Conservation (phyloP, 768 basidiomycete species). For the Leccinum pellstonianum region DNA sequence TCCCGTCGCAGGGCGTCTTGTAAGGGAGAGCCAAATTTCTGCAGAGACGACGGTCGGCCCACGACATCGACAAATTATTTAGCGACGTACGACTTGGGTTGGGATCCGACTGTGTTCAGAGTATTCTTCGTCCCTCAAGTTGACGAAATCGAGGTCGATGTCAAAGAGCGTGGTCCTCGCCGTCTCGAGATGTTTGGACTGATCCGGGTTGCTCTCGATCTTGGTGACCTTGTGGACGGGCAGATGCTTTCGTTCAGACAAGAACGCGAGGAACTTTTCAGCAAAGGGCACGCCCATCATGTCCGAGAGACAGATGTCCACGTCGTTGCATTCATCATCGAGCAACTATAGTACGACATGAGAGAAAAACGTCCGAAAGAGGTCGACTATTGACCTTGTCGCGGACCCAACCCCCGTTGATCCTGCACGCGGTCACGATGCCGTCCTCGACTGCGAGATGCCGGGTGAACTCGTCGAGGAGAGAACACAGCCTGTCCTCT, state of each 20-base stretch:
- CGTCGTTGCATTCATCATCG: constrained; percentile 79
- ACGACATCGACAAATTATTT: background rate
- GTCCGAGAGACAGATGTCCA: constrained; percentile 86
- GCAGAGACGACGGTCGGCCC: constrained; percentile 5
- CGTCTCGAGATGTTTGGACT: constrained; percentile 97
- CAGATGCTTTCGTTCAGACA: constrained; percentile 29
- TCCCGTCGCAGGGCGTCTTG: constrained; percentile 91
- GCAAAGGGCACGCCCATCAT: constrained; percentile 94
- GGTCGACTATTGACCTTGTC: constrained; percentile 73
- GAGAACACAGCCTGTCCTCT: constrained; percentile 67
- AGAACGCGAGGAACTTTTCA: constrained; percentile 64
- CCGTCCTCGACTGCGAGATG: constrained; percentile 52
- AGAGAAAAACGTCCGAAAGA: constrained; percentile 12
- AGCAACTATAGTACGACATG: constrained; percentile 56
- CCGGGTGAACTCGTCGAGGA: constrained; percentile 78
- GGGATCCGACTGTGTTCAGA: constrained; percentile 87
- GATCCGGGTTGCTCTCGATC: constrained; percentile 92
- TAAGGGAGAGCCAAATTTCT: constrained; percentile 90
- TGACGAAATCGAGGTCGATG: constrained; percentile 89
- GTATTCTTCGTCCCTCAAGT: constrained; percentile 91
- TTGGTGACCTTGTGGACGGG: constrained; percentile 61
- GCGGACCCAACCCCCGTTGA: constrained; percentile 98
- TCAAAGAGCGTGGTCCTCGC: constrained; percentile 80
- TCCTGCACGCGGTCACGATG: constrained; percentile 69
- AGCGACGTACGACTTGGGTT: constrained; percentile 66